Percentiles rank a stretch among this genome's conserved stretches.
Evolutionary conservation across 106 monocot species (phyloP).

Genomic region (Cymbidium sinense): DNA sequence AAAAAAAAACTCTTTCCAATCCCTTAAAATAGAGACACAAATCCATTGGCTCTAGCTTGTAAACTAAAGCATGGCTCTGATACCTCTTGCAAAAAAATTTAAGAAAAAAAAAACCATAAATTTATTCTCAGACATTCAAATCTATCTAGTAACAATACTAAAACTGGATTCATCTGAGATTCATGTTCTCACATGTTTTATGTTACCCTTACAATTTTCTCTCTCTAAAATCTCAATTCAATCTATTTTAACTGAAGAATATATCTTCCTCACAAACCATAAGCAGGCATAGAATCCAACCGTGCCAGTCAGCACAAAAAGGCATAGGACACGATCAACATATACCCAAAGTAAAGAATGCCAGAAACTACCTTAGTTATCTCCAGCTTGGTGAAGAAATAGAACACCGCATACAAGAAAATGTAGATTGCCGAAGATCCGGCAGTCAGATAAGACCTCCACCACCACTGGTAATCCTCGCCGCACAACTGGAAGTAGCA

Average conservation of each 20-base stretch:
- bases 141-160: too few species aligned
- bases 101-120: too few species aligned
- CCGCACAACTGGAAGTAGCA: constrained; percentile 27
- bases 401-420: constrained; percentile 17
- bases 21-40: too few species aligned
- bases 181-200: too few species aligned
- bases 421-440: constrained; percentile 24
- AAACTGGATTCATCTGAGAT: too few species aligned
- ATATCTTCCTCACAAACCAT: constrained; percentile 25
- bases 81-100: too few species aligned
- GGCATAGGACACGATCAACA: constrained; percentile 14
- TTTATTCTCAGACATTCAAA: too few species aligned
- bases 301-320: constrained; percentile 24
- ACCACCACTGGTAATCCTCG: constrained; percentile 28
- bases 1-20: too few species aligned
- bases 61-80: too few species aligned
- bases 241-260: constrained; percentile 18
- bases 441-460: constrained; percentile 26
- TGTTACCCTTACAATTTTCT: too few species aligned
- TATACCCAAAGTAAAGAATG: constrained; percentile 26
- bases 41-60: too few species aligned
- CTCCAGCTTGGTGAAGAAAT: constrained; percentile 29
- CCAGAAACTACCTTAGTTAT: constrained; percentile 23
- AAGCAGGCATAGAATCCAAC: constrained; percentile 21
- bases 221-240: neutral